Conservation (phyloP, 2,329 filamentous ascomycete genomes). For the Colletotrichum sublineola region DNA sequence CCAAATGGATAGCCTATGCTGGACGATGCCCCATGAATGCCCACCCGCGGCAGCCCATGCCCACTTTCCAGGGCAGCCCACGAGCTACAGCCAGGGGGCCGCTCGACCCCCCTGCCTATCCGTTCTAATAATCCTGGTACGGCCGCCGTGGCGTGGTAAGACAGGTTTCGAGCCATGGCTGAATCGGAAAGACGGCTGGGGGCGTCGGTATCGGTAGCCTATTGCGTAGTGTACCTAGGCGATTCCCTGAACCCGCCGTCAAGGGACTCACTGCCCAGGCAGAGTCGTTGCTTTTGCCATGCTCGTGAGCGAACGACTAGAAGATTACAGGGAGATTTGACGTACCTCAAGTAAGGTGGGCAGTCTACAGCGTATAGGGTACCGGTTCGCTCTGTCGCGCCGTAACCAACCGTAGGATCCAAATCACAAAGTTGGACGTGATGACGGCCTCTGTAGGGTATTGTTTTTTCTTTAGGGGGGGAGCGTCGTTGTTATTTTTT, state of each 20-base stretch:
- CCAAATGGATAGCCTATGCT: constrained; percentile 40
- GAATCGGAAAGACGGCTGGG: constrained; percentile 23
- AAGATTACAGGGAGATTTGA: constrained; percentile 17
- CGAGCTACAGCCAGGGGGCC: constrained; percentile 1
- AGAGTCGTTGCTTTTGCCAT: constrained; percentile 10
- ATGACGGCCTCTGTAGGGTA: background rate
- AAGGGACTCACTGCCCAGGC: constrained; percentile 13
- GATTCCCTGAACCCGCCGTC: constrained; percentile 8
- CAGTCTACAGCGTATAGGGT: background rate
- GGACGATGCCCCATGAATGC: constrained; percentile 26
- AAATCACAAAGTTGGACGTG: background rate
- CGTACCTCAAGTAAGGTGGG: background rate
- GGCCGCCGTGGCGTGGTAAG: constrained; percentile 34
- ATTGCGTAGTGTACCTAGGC: background rate
- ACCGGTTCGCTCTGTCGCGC: constrained; percentile 4
- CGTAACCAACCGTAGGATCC: background rate
- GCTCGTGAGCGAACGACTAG: constrained; percentile 1
- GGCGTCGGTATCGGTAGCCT: constrained; percentile 7
- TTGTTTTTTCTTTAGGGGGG: background rate
- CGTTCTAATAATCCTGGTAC: constrained; percentile 14
- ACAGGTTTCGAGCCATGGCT: constrained; percentile 20
- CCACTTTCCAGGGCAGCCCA: constrained; percentile 33
- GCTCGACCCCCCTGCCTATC: constrained; percentile 14
- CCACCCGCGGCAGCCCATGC: constrained; percentile 34
- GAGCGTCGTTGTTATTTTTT: background rate